Evolutionary conservation across 306 rosid species (phyloP).

Genomic region (Quercus engelmannii): DNA sequence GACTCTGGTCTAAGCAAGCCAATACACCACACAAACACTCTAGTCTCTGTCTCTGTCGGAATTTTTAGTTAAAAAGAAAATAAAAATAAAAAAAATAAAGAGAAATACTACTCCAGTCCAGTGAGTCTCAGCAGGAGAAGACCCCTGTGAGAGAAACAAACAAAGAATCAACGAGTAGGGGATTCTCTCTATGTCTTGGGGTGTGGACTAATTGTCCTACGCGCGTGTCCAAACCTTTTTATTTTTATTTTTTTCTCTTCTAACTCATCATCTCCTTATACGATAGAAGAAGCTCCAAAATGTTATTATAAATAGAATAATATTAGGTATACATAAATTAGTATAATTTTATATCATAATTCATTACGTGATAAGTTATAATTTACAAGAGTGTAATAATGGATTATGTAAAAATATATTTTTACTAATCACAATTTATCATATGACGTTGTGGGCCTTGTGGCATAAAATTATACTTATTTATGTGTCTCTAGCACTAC

Average conservation of each 20-base stretch:
- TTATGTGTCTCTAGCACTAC: rapidly evolving
- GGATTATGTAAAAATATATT: rapidly evolving
- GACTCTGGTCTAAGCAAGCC: neutral
- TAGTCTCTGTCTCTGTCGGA: neutral
- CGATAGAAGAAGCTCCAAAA: neutral
- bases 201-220: conserved; percentile 7
- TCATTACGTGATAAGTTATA: rapidly evolving
- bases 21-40: neutral
- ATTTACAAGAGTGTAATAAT: too few relatives aligned
- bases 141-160: neutral
- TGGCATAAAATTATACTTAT: too few relatives aligned
- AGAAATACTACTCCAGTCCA: neutral
- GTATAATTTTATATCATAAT: too few relatives aligned
- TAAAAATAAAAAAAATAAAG: rapidly evolving
- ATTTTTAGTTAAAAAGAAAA: neutral
- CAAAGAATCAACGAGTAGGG: conserved; percentile 16
- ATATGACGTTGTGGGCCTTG: rapidly evolving
- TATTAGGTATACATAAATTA: too few relatives aligned
- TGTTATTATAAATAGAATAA: neutral
- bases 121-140: neutral
- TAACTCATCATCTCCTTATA: neutral
- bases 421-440: rapidly evolving
- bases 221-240: neutral
- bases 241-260: neutral
- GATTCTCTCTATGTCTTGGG: conserved; percentile 24